phyloP scores from a whole-genome alignment of 805 yeast genomes.

The Cyberlindnera mycetangii region DNA sequence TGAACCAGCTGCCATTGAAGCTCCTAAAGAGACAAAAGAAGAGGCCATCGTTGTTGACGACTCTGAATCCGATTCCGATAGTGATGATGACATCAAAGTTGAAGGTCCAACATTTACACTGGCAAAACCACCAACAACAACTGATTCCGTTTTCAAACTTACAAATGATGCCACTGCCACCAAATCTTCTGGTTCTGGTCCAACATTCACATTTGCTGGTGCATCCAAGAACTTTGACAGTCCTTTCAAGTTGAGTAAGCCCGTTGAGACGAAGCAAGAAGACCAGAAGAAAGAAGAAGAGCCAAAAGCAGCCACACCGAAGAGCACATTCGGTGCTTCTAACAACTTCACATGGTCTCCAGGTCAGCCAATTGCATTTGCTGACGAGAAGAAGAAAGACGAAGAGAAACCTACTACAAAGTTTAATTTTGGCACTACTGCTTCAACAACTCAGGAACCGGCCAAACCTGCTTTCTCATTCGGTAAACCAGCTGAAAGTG shows the following conservation, averaged over 20 bases:
- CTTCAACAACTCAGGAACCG: constrained; percentile 14
- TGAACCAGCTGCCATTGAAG: constrained; percentile 14
- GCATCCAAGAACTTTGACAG: constrained; percentile 30
- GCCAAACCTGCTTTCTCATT: constrained; percentile 8
- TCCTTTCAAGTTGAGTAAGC: constrained; percentile 32
- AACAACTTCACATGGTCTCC: constrained; percentile 28
- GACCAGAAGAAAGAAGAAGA: constrained; percentile 10
- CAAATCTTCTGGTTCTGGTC: constrained; percentile 35
- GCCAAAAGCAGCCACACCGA: constrained; percentile 7
- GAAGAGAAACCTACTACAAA: constrained; percentile 5
- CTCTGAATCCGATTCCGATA: constrained; percentile 39
- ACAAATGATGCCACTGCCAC: constrained; percentile 22
- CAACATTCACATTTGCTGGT: constrained; percentile 38
- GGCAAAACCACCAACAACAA: constrained; percentile 44
- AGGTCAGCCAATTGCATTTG: constrained; percentile 20
- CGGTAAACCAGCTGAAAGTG: constrained; percentile 1
- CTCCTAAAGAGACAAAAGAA: constrained; percentile 9
- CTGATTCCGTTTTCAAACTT: constrained; percentile 49
- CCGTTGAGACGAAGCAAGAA: constrained; percentile 10
- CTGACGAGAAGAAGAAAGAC: constrained; percentile 6
- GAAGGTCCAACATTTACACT: constrained; percentile 70
- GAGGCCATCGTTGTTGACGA: constrained; percentile 21
- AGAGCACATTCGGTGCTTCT: constrained; percentile 4
- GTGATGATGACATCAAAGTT: constrained; percentile 61
- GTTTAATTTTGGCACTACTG: constrained; percentile 10